Conservation (phyloP, 495 filamentous ascomycete genomes). For the Mytilinidion resinicola region DNA sequence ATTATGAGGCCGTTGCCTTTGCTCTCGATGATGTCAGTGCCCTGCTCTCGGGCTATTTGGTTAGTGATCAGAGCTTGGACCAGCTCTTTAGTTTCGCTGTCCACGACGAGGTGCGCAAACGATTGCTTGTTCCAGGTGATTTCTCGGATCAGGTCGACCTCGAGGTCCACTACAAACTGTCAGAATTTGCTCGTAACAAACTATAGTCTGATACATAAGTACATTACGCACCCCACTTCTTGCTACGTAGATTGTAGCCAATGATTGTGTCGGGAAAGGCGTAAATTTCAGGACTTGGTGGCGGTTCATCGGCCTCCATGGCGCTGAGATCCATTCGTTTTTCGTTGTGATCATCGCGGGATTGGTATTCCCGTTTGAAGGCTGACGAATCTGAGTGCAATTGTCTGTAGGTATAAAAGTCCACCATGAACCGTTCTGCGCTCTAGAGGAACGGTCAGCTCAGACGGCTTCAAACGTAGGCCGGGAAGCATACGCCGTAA, state of each 20-base stretch:
- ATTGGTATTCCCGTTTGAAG: background rate
- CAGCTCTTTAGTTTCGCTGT: conserved; percentile 46
- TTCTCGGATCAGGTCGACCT: background rate
- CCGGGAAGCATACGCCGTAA: no score
- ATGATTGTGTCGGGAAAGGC: background rate
- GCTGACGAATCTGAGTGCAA: no score
- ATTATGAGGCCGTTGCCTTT: conserved; percentile 53
- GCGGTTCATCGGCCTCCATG: background rate
- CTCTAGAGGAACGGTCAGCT: no score
- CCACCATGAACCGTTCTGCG: background rate
- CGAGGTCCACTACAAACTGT: no score
- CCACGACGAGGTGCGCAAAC: conserved; percentile 52
- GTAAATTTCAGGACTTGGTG: background rate
- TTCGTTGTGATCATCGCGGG: background rate
- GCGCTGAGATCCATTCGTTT: no score
- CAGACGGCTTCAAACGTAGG: no score
- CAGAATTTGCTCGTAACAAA: no score
- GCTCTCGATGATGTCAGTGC: conserved; percentile 18
- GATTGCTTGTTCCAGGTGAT: conserved; percentile 44
- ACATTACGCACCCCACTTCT: background rate
- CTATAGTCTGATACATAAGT: no score
- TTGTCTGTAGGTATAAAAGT: background rate
- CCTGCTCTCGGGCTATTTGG: conserved; percentile 29
- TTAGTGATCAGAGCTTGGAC: conserved; percentile 47
- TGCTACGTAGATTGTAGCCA: background rate